phyloP scores from a whole-genome alignment of 23 red algal genomes.

The Cyanidioschyzon merolae region DNA sequence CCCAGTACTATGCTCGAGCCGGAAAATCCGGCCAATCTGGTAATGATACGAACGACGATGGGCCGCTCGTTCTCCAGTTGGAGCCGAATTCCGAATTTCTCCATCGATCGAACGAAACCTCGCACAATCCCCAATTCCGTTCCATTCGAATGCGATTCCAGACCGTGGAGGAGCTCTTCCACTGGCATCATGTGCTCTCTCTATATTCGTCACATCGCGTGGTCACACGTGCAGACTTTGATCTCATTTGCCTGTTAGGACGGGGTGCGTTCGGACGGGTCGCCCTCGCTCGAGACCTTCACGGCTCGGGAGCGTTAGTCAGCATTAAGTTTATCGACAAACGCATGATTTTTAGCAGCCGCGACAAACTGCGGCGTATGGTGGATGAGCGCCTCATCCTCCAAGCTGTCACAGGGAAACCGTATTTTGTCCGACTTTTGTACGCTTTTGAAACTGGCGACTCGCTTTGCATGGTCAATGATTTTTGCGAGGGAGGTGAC shows the following conservation, averaged over 20 bases:
- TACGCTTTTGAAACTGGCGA: conserved; percentile 79
- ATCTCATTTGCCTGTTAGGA: conserved; percentile 47
- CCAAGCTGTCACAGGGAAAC: conserved; percentile 17
- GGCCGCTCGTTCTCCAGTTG: neutral
- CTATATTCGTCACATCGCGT: neutral
- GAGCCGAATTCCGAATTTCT: neutral
- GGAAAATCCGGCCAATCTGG: neutral
- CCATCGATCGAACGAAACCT: neutral
- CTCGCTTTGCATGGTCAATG: conserved; percentile 64
- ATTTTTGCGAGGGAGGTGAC: conserved; percentile 92
- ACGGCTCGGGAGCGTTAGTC: conserved; percentile 35
- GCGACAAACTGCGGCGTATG: conserved; percentile 42
- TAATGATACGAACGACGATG: neutral
- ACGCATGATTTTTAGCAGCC: conserved; percentile 48
- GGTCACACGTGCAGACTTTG: conserved; percentile 33
- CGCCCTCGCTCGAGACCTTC: conserved; percentile 40
- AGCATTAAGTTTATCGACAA: conserved; percentile 71
- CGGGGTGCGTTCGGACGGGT: conserved; percentile 67
- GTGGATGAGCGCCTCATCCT: conserved; percentile 44
- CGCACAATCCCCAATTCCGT: neutral
- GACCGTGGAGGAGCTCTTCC: conserved; percentile 12
- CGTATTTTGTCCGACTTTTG: conserved; percentile 67
- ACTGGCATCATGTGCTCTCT: conserved; percentile 1
- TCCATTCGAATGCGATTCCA: neutral
- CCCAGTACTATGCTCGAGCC: neutral